Percentiles rank a stretch among this genome's conserved stretches.
phyloP scores from a whole-genome alignment of 257 asterid species.

The Catharanthus roseus region DNA sequence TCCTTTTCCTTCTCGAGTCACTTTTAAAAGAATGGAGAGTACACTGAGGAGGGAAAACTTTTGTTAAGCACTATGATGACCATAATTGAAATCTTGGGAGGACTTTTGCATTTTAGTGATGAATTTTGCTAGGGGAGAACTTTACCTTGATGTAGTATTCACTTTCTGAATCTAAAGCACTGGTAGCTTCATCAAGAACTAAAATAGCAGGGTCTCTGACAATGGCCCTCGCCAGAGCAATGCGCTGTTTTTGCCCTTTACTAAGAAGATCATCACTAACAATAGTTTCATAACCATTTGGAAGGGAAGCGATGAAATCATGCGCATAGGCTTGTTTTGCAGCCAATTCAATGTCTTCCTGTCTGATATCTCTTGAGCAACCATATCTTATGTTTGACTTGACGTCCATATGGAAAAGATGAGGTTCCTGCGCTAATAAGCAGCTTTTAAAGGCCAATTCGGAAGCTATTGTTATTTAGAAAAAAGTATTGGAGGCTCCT shows the following conservation, averaged over 20 bases:
- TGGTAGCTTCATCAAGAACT: constrained; percentile 60
- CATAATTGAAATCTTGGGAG: neutral
- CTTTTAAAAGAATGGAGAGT: constrained; percentile 49
- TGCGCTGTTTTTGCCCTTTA: constrained; percentile 75
- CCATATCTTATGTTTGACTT: constrained; percentile 89
- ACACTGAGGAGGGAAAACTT: neutral
- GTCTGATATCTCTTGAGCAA: constrained; percentile 59
- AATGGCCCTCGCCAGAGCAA: constrained; percentile 67
- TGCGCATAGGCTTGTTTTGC: constrained; percentile 93
- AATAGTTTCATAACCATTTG: constrained; percentile 80
- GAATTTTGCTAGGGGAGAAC: neutral
- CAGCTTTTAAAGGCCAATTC: constrained; percentile 5
- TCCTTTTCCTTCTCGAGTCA: constrained; percentile 53
- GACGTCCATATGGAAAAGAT: constrained; percentile 79
- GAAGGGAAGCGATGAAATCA: constrained; percentile 68
- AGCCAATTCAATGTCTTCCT: constrained; percentile 74
- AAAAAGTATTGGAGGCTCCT: neutral
- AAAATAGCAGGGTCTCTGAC: constrained; percentile 52
- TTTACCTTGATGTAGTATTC: constrained; percentile 85
- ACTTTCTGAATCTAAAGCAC: constrained; percentile 75
- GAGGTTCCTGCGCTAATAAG: constrained; percentile 62
- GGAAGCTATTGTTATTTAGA: neutral
- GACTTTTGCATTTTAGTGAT: neutral
- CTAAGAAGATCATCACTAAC: constrained; percentile 94
- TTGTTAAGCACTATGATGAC: neutral